Conservation (phyloP, 306 rosid species). For the Fragaria nilgerrensis region DNA sequence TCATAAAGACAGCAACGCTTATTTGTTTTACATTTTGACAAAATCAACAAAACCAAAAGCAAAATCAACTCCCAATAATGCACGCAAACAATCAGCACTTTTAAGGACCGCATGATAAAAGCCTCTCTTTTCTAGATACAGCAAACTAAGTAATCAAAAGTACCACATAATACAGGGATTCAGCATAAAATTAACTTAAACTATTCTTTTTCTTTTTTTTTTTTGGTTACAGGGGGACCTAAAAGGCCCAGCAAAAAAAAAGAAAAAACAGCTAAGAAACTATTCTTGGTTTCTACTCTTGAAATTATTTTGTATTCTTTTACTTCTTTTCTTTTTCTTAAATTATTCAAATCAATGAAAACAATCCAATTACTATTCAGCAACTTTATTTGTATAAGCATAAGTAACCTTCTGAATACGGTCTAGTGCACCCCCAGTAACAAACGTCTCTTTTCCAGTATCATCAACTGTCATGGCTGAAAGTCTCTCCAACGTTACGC, state of each 20-base stretch:
- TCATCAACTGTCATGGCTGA: conserved; percentile 87
- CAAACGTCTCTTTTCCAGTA: conserved; percentile 79
- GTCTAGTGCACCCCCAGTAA: conserved; percentile 82
- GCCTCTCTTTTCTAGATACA: not conserved
- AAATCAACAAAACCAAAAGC: not conserved
- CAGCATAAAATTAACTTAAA: not conserved
- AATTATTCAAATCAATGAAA: conserved; percentile 11
- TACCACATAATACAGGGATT: not conserved
- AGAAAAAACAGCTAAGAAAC: too few relatives aligned
- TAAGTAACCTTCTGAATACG: conserved; percentile 70
- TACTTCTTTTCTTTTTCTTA: not conserved
- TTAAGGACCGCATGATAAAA: not conserved
- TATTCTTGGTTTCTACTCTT: not conserved
- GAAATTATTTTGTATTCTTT: not conserved
- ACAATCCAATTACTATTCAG: conserved; percentile 8
- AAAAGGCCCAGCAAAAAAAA: too few relatives aligned
- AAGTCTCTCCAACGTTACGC: conserved; percentile 85
- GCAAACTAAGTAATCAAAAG: not conserved
- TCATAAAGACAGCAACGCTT: not conserved
- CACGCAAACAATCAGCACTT: not conserved
- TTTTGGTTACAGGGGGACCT: too few relatives aligned
- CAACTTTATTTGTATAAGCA: conserved; percentile 9
- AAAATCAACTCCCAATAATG: conserved; percentile 2
- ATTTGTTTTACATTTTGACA: not conserved
- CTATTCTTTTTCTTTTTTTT: not conserved